phyloP scores from a whole-genome alignment of 2,329 filamentous ascomycete genomes.

The Colletotrichum melonis region DNA sequence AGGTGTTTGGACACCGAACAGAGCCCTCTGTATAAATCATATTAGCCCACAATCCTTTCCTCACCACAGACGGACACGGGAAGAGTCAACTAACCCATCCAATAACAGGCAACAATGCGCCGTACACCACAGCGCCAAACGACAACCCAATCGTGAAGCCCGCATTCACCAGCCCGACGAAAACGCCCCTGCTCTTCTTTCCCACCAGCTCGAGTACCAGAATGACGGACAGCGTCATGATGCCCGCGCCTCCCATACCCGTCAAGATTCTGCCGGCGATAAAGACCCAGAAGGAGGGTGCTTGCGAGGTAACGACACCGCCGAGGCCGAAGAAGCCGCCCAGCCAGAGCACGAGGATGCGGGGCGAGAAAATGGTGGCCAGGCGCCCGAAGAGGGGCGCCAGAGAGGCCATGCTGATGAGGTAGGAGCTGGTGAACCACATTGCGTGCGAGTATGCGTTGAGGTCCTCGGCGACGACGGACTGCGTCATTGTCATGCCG shows the following conservation, averaged over 20 bases:
- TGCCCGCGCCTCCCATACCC: constrained; percentile 77
- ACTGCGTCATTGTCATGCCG: constrained; percentile 84
- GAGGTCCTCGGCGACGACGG: constrained; percentile 78
- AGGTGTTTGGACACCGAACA: constrained; percentile 81
- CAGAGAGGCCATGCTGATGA: constrained; percentile 70
- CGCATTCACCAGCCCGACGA: constrained; percentile 79
- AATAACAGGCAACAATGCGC: constrained; percentile 69
- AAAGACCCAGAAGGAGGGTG: constrained; percentile 70
- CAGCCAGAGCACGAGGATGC: constrained; percentile 72
- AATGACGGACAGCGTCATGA: constrained; percentile 80
- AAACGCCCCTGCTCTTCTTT: constrained; percentile 75
- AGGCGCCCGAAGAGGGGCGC: constrained; percentile 79
- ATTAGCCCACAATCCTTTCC: constrained; percentile 17
- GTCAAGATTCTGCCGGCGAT: constrained; percentile 75
- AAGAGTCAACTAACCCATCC: constrained; percentile 70
- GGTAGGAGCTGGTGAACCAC: constrained; percentile 85
- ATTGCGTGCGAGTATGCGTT: constrained; percentile 78
- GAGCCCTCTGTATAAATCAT: constrained; percentile 62
- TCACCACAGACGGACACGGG: background rate
- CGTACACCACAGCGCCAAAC: constrained; percentile 77
- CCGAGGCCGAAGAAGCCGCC: constrained; percentile 70
- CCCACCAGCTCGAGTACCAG: constrained; percentile 80
- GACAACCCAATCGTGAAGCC: constrained; percentile 79
- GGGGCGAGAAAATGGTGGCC: constrained; percentile 78
- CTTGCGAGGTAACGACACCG: constrained; percentile 71